Evolutionary conservation across 1,284 basidiomycete species (phyloP), one percentile per base, ranked within the genome.

Genomic region (Apiotrichum brassicae): DNA sequence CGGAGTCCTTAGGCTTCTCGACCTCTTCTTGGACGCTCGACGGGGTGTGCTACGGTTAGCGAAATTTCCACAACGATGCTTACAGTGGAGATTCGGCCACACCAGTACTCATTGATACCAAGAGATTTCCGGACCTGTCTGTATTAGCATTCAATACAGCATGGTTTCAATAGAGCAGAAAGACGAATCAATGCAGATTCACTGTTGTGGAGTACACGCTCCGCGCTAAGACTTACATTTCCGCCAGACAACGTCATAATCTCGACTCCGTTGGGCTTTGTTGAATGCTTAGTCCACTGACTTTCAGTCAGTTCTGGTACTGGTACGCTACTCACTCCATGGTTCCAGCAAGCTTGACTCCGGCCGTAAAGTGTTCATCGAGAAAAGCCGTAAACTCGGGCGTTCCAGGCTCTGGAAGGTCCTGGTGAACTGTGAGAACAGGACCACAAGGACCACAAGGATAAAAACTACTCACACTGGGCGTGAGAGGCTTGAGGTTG

Each of bases 71-170:
- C 4, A 14, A 35, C 13, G 33, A 3, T 7, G 33, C 43, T 24
- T 36, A 44, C 43, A 13, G 18, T 19, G 3, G 56, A 57, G 19
- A 57, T 48, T 5, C 66, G 53, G 12, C 64, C 66, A 45, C 64
- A 66, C 66, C 66, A 68, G 44, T 56, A 63, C 18, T 66, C 66
- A 38, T 56, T 61, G 18, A 66, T 53, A 11, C 57, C 57, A 9
- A 68, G 49, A 11, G 45, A 26, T 42, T 63, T 63, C 24, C 60
- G 56, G n/a, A 59, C 50, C 65, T 68, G 46, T n/a, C n/a, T n/a
- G n/a, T n/a, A n/a, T n/a, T n/a, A n/a, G n/a, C n/a, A n/a, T n/a
- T n/a, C n/a, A n/a, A n/a, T n/a, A n/a, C n/a, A n/a, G n/a, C n/a
- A n/a, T n/a, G n/a, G n/a, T n/a, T n/a, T n/a, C n/a, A n/a, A n/a